A percentile compares a stretch with the other conserved stretches of the same genome.
phyloP scores from a whole-genome alignment of 495 filamentous ascomycete genomes.

The Tuber brumale region DNA sequence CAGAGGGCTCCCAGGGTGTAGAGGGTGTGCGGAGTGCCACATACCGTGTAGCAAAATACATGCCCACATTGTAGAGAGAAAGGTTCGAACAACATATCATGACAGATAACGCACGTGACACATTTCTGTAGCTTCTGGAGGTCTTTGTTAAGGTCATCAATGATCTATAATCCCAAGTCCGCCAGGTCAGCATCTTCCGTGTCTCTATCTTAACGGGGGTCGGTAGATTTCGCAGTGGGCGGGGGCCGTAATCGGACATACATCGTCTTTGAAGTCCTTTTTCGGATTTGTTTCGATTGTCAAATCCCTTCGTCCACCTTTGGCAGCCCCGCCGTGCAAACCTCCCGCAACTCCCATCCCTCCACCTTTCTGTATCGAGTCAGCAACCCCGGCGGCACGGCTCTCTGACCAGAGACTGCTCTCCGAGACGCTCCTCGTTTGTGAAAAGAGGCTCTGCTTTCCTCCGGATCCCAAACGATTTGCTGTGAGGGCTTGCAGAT shows the following conservation, averaged over 20 bases:
- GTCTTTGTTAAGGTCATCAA: slow-evolving; percentile 44
- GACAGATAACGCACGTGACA: slow-evolving; percentile 63
- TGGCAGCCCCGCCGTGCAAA: background rate
- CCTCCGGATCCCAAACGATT: background rate
- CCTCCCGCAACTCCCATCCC: slow-evolving; percentile 3
- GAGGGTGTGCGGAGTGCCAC: slow-evolving; percentile 22
- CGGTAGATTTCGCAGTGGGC: background rate
- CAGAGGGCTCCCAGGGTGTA: background rate
- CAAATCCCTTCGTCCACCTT: slow-evolving; percentile 8
- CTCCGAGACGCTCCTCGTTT: background rate
- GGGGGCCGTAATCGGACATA: slow-evolving; percentile 11
- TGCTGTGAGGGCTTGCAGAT: background rate
- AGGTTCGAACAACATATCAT: slow-evolving; percentile 63
- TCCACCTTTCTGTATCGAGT: background rate
- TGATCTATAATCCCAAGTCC: slow-evolving; percentile 40
- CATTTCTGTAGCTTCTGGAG: slow-evolving; percentile 41
- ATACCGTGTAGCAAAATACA: slow-evolving; percentile 66
- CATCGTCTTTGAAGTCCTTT: slow-evolving; percentile 29
- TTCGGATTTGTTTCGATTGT: slow-evolving; percentile 15
- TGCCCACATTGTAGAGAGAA: slow-evolving; percentile 66
- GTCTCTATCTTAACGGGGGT: background rate
- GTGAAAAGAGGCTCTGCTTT: background rate
- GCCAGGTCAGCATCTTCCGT: slow-evolving; percentile 15
- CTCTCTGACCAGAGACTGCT: background rate
- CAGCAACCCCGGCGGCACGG: background rate